Base-by-base conservation (phyloP, 495 filamentous ascomycete species). In the Glutinoglossum americanum region DNA sequence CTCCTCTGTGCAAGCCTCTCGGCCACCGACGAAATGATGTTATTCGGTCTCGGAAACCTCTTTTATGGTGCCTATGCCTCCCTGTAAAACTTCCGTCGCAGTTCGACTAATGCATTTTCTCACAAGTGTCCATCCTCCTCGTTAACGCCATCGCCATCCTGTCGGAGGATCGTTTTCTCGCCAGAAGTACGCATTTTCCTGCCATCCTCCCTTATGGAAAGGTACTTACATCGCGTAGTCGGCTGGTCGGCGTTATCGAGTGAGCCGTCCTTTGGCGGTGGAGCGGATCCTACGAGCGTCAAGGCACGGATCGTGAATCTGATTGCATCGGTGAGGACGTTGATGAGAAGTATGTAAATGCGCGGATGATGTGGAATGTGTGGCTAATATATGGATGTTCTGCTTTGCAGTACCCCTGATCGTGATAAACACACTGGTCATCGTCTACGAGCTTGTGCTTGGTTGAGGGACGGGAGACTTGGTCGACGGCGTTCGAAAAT, bases 161-260 rank as follows among this genome's bases (percentile, higher is more conserved):
- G 54, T 95, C 89, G 64, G 90, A 98, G 79, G 92, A 98, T 72
- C 81, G 93, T 32, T 98, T 98, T 69, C 82, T 98, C 54, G 92
- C 93, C 54, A 80, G 93, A 64, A 92, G 88, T 94, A 83, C 63
- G 80, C 72, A 45, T 47, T 47, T 45, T 57, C 47, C 53, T 51
- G 27, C 27, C 54, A 33, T 37, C 49, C 47, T 21, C 35, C 23
- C 37, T n/a, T 41, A 13, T n/a, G 15, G 25, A 30, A 25, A 17
- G 33, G 28, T 23, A 2, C 28, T 57, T 11, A 45, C n/a, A 7
- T 47, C 15, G 3, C 19, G 39, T 37, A 23, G 58, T 58, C 30
- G 54, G 59, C 51, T 60, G 59, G 55, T 45, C 53, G 10, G 44
- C 37, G 9, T 39, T 33, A 17, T 53, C 53, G 11, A 27, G 21